phyloP scores from a whole-genome alignment of 495 filamentous ascomycete species.

The Aeminium ludgeri region DNA sequence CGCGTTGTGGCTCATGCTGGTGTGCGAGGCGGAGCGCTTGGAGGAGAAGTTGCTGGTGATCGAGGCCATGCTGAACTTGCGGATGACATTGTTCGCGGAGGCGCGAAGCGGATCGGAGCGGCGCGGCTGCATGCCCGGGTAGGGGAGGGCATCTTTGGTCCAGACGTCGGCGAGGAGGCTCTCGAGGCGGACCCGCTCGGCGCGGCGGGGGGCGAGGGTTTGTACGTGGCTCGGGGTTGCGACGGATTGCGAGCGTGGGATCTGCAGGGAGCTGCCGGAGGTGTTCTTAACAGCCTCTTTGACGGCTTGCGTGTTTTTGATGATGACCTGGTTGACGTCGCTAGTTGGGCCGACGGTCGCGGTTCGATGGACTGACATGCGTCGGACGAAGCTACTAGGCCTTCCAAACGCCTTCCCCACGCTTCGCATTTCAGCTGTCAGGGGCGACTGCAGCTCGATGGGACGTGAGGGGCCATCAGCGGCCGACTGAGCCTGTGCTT shows the following conservation, averaged over 20 bases:
- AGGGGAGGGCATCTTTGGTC: slow-evolving; percentile 67
- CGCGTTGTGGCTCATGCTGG: slow-evolving; percentile 23
- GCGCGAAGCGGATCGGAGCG: slow-evolving; percentile 49
- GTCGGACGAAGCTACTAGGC: slow-evolving; percentile 51
- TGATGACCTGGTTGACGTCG: slow-evolving; percentile 56
- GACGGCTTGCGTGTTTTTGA: slow-evolving; percentile 69
- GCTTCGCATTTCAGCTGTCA: slow-evolving; percentile 53
- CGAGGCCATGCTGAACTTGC: slow-evolving; percentile 62
- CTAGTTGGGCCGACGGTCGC: slow-evolving; percentile 47
- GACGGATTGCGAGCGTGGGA: slow-evolving; percentile 57
- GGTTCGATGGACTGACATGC: slow-evolving; percentile 59
- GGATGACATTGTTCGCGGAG: slow-evolving; percentile 62
- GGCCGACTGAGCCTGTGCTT: slow-evolving; percentile 25
- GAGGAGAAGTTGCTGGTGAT: slow-evolving; percentile 43
- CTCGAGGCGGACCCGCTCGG: slow-evolving; percentile 66
- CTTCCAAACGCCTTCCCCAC: slow-evolving; percentile 57
- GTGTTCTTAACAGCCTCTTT: slow-evolving; percentile 34
- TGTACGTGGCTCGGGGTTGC: slow-evolving; percentile 46
- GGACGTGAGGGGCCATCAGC: slow-evolving; percentile 29
- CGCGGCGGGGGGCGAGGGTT: slow-evolving; percentile 45
- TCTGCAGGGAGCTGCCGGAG: slow-evolving; percentile 28
- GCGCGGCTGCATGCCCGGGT: slow-evolving; percentile 62
- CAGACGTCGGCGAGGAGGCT: slow-evolving; percentile 59
- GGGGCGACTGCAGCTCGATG: slow-evolving; percentile 39
- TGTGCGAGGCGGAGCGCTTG: slow-evolving; percentile 39